These are phyloP conservation scores for Calycina herbarum DNA, from an alignment of 2,329 filamentous ascomycete species.

Conservation along the genomic window DNA sequence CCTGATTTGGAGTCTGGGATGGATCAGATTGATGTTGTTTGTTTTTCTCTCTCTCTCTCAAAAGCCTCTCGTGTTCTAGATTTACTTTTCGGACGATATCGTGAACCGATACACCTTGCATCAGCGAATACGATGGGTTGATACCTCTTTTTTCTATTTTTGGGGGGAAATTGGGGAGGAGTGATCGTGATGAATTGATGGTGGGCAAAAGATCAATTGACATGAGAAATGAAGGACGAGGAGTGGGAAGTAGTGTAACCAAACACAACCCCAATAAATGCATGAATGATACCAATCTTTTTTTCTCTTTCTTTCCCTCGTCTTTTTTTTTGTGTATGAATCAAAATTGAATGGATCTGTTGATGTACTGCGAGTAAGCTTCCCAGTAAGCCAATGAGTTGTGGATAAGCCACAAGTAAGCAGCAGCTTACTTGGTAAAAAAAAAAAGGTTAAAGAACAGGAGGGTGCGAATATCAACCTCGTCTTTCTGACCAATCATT, in stretches of 20 bases:
- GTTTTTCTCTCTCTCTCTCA: constrained; percentile 30
- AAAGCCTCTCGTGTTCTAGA: constrained; percentile 36
- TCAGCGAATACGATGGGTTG: constrained; percentile 25
- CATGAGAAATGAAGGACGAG: neutral
- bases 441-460: too few relatives aligned
- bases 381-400: too few relatives aligned
- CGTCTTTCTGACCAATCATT: too few relatives aligned
- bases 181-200: constrained; percentile 11
- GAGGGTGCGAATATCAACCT: too few relatives aligned
- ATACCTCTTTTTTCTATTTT: constrained; percentile 27
- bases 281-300: constrained; percentile 7
- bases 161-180: constrained; percentile 20
- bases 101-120: constrained; percentile 31
- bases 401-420: too few relatives aligned
- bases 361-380: too few relatives aligned
- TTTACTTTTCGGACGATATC: constrained; percentile 30
- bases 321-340: neutral
- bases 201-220: constrained; percentile 5
- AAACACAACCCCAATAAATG: constrained; percentile 6
- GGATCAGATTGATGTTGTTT: constrained; percentile 23
- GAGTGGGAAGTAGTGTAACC: constrained; percentile 1
- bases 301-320: neutral
- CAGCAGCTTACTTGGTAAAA: too few relatives aligned
- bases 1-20: constrained; percentile 29
- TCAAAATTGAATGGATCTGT: neutral